These are phyloP conservation scores for Neophaeococcomyces mojaviensis DNA, from an alignment of 2,329 filamentous ascomycete genomes.

Conservation along the genomic window DNA sequence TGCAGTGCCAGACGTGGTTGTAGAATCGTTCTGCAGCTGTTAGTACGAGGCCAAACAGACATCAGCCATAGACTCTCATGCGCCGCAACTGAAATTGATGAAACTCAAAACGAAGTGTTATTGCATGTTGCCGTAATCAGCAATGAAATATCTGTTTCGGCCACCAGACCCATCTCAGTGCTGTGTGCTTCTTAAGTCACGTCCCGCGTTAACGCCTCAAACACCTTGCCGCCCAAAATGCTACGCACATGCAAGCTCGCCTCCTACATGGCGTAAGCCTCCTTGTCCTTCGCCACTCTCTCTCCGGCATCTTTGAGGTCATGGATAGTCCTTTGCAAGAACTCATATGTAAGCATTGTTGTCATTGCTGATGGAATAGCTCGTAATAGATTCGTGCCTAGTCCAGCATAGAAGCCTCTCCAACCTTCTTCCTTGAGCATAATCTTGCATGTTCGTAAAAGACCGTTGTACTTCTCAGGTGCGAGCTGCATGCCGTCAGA, in stretches of 20 bases:
- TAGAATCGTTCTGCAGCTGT: no score
- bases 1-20: no score
- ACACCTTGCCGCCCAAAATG: not conserved
- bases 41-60: no score
- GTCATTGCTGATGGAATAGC: constrained; percentile 93
- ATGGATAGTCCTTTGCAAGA: constrained; percentile 6
- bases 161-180: not conserved
- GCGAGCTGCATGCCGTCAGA: constrained; percentile 52
- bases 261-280: not conserved
- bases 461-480: constrained; percentile 59
- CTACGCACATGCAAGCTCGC: no score
- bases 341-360: constrained; percentile 86
- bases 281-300: constrained; percentile 12
- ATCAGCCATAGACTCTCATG: no score
- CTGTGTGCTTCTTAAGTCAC: not conserved
- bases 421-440: constrained; percentile 90
- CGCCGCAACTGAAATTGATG: no score
- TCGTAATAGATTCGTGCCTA: constrained; percentile 95
- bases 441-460: constrained; percentile 71
- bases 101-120: no score
- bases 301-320: constrained; percentile 11
- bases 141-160: not conserved
- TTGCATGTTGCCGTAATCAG: no score
- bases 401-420: constrained; percentile 92
- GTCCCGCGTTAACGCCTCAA: not conserved